Conservation (phyloP, 176 grass and related monocot species). For the Lolium perenne region DNA sequence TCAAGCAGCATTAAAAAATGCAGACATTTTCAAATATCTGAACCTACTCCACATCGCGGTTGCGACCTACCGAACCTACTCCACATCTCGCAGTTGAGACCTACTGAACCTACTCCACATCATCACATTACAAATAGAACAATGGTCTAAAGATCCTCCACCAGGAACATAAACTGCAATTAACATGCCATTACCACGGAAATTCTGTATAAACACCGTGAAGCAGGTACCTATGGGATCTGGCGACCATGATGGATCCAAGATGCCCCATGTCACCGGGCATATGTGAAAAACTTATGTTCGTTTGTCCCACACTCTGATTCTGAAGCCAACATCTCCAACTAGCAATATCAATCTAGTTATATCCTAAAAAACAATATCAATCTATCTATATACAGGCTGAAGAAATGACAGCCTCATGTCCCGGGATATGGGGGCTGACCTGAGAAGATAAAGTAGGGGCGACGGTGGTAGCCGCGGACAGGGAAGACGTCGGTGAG, state of each 20-base stretch:
- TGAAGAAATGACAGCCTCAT: background rate
- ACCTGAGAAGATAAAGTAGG: conserved; percentile 90
- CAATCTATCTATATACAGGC: background rate
- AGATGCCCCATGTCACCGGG: background rate
- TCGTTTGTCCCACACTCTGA: background rate
- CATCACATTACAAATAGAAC: too few relatives aligned
- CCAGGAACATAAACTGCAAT: background rate
- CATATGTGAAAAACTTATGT: background rate
- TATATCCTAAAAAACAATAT: too few relatives aligned
- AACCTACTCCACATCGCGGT: conserved; percentile 33
- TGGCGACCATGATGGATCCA: background rate
- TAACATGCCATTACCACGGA: background rate
- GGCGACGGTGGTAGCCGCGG: conserved; percentile 80
- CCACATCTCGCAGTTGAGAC: too few relatives aligned
- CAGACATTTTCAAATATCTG: background rate
- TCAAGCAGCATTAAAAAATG: conserved; percentile 2
- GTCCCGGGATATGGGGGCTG: background rate
- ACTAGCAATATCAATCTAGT: background rate
- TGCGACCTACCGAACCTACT: too few relatives aligned
- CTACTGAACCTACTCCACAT: too few relatives aligned
- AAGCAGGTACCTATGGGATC: background rate
- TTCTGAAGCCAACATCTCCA: conserved; percentile 17
- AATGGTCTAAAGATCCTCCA: background rate
- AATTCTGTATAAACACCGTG: background rate
- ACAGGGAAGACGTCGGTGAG: conserved; percentile 84